Conservation (phyloP, 495 filamentous ascomycete species). For the Darksidea phi region DNA sequence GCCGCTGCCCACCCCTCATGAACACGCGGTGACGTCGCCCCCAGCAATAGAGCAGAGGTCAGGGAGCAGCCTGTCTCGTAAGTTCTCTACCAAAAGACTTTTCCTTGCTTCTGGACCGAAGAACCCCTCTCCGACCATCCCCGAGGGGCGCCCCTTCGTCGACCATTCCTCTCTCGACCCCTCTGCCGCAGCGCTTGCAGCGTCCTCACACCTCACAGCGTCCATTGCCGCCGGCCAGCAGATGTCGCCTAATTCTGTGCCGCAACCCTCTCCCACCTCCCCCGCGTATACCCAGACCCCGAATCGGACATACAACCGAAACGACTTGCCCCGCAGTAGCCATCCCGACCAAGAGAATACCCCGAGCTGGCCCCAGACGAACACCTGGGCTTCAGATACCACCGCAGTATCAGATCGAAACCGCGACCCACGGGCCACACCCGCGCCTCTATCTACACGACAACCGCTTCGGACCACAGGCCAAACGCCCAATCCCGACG, state of each 20-base stretch:
- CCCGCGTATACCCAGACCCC: constrained; percentile 54
- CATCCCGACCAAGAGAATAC: constrained; percentile 44
- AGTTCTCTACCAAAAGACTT: constrained; percentile 89
- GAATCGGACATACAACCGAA: constrained; percentile 18
- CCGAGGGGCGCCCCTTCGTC: constrained; percentile 53
- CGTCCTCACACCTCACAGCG: constrained; percentile 71
- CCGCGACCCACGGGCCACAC: constrained; percentile 28
- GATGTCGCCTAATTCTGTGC: constrained; percentile 59
- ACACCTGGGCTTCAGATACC: constrained; percentile 28
- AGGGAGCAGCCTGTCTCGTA: constrained; percentile 62
- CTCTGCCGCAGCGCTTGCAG: constrained; percentile 65
- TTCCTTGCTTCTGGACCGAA: constrained; percentile 81
- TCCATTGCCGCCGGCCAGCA: constrained; percentile 65
- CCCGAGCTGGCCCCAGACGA: constrained; percentile 40
- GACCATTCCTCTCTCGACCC: constrained; percentile 57
- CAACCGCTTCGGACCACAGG: constrained; percentile 46
- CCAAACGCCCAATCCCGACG: constrained; percentile 50
- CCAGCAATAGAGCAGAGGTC: constrained; percentile 37
- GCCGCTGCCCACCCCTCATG: constrained; percentile 66
- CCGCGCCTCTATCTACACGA: constrained; percentile 28
- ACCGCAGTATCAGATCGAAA: constrained; percentile 27
- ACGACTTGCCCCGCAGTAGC: constrained; percentile 23
- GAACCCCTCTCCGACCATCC: constrained; percentile 71
- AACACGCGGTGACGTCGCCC: constrained; percentile 45
- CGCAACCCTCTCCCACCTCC: constrained; percentile 82